Conservation (phyloP, 192 early-diverging fungal genomes). For the Entomortierella lignicola region DNA sequence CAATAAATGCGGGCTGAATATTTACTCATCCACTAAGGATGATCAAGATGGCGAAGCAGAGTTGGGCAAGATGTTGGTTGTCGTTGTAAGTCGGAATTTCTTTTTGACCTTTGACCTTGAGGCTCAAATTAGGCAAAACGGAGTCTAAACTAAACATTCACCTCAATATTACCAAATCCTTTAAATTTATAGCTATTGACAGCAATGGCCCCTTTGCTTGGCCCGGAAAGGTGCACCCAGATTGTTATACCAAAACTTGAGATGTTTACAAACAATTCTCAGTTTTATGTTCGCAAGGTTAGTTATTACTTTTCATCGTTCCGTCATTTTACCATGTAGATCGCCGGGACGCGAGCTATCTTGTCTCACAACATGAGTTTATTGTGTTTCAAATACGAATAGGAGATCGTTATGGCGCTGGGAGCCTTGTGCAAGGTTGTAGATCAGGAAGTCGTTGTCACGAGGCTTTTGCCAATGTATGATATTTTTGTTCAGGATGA, state of each 20-base stretch:
- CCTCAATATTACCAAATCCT: too few relatives aligned
- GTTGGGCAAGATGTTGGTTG: constrained; percentile 56
- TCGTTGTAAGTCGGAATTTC: constrained; percentile 47
- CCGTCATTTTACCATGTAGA: neutral
- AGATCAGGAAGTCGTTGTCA: constrained; percentile 32
- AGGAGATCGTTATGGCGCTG: constrained; percentile 54
- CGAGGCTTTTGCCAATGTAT: constrained; percentile 64
- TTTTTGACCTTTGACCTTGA: neutral
- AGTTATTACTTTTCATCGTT: neutral
- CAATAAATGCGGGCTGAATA: neutral
- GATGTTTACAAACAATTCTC: constrained; percentile 53
- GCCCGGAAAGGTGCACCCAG: constrained; percentile 56
- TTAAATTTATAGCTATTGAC: constrained; percentile 58
- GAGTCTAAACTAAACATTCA: too few relatives aligned
- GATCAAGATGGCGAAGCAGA: constrained; percentile 54
- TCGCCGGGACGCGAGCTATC: too few relatives aligned
- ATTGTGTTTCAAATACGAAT: neutral
- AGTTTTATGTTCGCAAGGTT: constrained; percentile 70
- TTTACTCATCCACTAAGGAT: constrained; percentile 7
- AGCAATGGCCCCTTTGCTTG: constrained; percentile 58
- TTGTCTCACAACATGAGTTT: neutral
- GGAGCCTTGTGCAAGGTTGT: constrained; percentile 32
- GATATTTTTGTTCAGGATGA: constrained; percentile 60
- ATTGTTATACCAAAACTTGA: constrained; percentile 64
- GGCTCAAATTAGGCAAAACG: neutral